Evolutionary conservation across 2,329 filamentous ascomycete genomes (phyloP).

Genomic region (Fusarium buxicola): DNA sequence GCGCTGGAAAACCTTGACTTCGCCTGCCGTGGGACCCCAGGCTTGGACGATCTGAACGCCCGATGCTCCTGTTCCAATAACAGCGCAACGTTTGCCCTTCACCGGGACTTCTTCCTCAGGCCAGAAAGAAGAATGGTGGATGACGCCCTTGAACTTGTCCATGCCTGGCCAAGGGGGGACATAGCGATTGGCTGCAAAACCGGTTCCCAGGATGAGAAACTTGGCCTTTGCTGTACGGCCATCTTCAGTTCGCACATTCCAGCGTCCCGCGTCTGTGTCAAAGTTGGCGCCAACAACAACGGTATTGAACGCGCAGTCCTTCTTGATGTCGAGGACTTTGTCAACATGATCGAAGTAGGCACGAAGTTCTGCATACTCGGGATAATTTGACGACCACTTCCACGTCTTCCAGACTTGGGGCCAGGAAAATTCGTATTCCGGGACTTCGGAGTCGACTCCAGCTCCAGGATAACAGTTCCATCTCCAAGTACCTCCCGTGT

Average conservation of each 20-base stretch:
- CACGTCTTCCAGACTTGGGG: constrained; percentile 65
- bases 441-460: constrained; percentile 64
- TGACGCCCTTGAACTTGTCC: constrained; percentile 68
- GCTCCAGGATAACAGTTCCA: constrained; percentile 69
- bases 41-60: constrained; percentile 74
- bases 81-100: constrained; percentile 67
- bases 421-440: constrained; percentile 65
- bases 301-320: constrained; percentile 68
- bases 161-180: constrained; percentile 70
- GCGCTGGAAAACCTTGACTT: constrained; percentile 72
- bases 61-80: constrained; percentile 74
- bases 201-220: constrained; percentile 65
- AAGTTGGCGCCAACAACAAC: constrained; percentile 65
- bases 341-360: constrained; percentile 71
- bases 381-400: constrained; percentile 67
- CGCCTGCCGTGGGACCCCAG: constrained; percentile 62
- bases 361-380: constrained; percentile 63
- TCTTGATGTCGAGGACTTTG: constrained; percentile 64
- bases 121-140: constrained; percentile 72
- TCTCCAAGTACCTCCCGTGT: constrained; percentile 58
- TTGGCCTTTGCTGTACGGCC: constrained; percentile 62
- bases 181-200: constrained; percentile 70
- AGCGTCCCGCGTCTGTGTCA: constrained; percentile 59
- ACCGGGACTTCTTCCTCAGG: constrained; percentile 67
- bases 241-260: constrained; percentile 62